phyloP scores from a whole-genome alignment of 345 rosid species.

The Murraya koenigii region DNA sequence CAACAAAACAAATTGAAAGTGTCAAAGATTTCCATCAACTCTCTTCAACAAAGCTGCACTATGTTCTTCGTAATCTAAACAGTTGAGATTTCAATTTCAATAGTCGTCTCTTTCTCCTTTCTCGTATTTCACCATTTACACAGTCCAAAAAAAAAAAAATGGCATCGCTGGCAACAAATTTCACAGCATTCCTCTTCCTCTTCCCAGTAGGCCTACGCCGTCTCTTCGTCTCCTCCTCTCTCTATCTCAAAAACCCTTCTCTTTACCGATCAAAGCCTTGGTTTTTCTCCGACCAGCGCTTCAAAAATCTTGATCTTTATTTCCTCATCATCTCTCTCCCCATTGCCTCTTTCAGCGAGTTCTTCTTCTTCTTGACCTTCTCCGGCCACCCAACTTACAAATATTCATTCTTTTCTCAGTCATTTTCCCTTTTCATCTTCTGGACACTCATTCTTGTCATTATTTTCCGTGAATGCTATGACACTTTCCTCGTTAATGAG shows the following conservation, averaged over 20 bases:
- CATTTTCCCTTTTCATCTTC: slow-evolving; percentile 35
- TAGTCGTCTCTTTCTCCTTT: not conserved
- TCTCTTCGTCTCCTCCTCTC: slow-evolving; percentile 50
- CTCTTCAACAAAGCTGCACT: not conserved
- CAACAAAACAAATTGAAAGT: not conserved
- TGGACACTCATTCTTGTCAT: slow-evolving; percentile 42
- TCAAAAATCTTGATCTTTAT: slow-evolving; percentile 52
- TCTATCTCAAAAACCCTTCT: slow-evolving; percentile 52
- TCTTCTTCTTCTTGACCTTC: slow-evolving; percentile 45
- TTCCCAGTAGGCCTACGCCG: slow-evolving; percentile 52
- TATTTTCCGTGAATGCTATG: slow-evolving; percentile 29
- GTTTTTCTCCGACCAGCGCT: slow-evolving; percentile 43
- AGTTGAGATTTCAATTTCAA: not conserved
- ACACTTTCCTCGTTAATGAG: slow-evolving; percentile 27
- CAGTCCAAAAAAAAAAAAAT: slow-evolving; percentile 9
- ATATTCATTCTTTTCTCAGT: slow-evolving; percentile 49
- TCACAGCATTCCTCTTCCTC: slow-evolving; percentile 42
- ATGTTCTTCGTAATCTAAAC: not conserved
- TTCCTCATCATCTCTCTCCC: slow-evolving; percentile 50
- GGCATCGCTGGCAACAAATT: slow-evolving; percentile 48
- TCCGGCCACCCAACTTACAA: slow-evolving; percentile 43
- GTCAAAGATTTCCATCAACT: not conserved
- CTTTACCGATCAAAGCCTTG: slow-evolving; percentile 48
- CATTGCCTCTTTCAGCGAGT: slow-evolving; percentile 42
- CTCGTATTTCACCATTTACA: not conserved